These are phyloP conservation scores for Fallopia convolvulus DNA, from an alignment of 148 eudicot genomes.

Conservation along the genomic window DNA sequence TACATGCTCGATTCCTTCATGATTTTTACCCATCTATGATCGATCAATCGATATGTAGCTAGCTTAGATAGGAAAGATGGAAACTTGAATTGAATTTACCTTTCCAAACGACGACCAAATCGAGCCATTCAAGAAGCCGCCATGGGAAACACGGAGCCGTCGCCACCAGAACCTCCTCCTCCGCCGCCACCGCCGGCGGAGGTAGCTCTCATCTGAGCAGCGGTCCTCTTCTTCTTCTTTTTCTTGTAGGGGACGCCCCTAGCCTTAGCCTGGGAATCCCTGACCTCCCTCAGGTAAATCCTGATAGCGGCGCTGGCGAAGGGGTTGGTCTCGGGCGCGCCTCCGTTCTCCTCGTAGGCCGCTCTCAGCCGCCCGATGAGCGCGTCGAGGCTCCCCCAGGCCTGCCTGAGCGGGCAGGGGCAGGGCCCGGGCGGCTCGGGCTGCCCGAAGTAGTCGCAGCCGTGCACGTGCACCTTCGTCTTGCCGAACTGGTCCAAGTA, in stretches of 20 bases:
- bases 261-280: constrained; percentile 53
- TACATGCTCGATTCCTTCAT: background rate
- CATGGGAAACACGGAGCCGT: background rate
- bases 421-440: constrained; percentile 60
- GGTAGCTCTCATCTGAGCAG: background rate
- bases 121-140: background rate
- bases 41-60: background rate
- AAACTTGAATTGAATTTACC: background rate
- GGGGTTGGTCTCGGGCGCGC: constrained; percentile 36
- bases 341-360: constrained; percentile 54
- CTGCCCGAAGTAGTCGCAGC: constrained; percentile 43
- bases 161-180: background rate
- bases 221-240: constrained; percentile 37
- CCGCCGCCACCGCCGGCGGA: background rate
- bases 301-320: constrained; percentile 47
- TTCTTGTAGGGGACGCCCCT: constrained; percentile 56
- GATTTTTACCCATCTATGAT: background rate
- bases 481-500: constrained; percentile 46
- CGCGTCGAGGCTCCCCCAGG: constrained; percentile 63
- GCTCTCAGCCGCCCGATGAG: constrained; percentile 50
- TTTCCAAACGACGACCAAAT: background rate
- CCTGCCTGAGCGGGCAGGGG: constrained; percentile 46
- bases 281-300: constrained; percentile 41
- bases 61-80: background rate
- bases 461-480: constrained; percentile 53